Evolutionary conservation across 352 stramenopile species (phyloP).

Genomic region (Phytophthora sansomeana): DNA sequence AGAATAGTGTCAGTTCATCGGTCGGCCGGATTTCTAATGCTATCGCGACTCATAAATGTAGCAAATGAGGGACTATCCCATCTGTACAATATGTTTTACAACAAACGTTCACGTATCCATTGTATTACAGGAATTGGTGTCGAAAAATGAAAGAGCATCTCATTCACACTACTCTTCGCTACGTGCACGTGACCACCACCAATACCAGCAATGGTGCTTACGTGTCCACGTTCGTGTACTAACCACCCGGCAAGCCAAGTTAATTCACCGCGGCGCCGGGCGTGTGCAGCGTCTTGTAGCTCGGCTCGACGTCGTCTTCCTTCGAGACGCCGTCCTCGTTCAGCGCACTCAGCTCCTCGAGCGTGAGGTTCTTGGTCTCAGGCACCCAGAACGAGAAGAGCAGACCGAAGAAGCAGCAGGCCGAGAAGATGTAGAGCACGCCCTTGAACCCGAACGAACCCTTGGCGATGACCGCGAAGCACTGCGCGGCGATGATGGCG

Average conservation of each 20-base stretch:
- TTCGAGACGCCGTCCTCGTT: conserved; percentile 13
- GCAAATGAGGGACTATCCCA: too few relatives aligned
- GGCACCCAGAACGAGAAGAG: conserved; percentile 62
- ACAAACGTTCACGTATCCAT: too few relatives aligned
- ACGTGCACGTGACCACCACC: too few relatives aligned
- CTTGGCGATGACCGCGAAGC: conserved; percentile 56
- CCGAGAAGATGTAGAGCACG: conserved; percentile 58
- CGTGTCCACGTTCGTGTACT: too few relatives aligned
- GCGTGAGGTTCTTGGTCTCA: conserved; percentile 59
- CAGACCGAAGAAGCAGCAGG: conserved; percentile 54
- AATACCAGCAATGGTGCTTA: too few relatives aligned
- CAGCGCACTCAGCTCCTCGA: conserved; percentile 51
- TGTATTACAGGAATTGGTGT: too few relatives aligned
- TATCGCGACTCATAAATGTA: too few relatives aligned
- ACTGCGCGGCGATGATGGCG: conserved; percentile 60
- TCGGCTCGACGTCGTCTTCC: conserved; percentile 14
- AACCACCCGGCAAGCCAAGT: not conserved
- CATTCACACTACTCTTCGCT: too few relatives aligned
- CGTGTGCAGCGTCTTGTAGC: conserved; percentile 25
- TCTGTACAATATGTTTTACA: too few relatives aligned
- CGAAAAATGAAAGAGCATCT: too few relatives aligned
- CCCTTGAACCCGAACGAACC: conserved; percentile 53
- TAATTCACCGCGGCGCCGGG: conserved; percentile 9
- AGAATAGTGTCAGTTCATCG: too few relatives aligned
- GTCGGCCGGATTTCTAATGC: too few relatives aligned